These are phyloP conservation scores for Nicotiana obtusifolia DNA, from an alignment of 257 asterid genomes.

Conservation along the genomic window DNA sequence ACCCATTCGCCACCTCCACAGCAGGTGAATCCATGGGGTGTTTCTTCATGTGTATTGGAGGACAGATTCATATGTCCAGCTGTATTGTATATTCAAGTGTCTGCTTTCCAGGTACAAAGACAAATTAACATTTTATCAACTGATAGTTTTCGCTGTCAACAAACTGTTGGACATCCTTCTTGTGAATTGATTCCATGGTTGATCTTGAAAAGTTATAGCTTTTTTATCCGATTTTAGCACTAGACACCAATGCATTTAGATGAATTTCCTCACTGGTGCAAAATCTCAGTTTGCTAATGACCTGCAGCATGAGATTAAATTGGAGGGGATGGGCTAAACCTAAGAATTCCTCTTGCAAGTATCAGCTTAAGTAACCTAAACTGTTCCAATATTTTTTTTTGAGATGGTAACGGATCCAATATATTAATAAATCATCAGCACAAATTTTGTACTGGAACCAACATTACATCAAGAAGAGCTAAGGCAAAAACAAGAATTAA, in stretches of 20 bases:
- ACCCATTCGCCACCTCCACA: conserved; percentile 69
- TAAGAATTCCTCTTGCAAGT: not conserved
- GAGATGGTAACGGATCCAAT: too few relatives aligned
- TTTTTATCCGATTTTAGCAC: not conserved
- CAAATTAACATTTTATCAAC: not conserved
- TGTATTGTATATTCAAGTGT: conserved; percentile 77
- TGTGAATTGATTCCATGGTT: not conserved
- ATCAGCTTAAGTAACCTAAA: not conserved
- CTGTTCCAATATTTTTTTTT: not conserved
- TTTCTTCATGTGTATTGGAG: conserved; percentile 41
- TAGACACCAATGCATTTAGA: conserved; percentile 6
- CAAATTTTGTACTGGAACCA: too few relatives aligned
- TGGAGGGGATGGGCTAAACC: not conserved
- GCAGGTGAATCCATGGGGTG: conserved; percentile 34
- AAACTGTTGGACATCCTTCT: not conserved
- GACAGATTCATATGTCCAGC: conserved; percentile 82
- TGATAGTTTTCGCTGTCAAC: not conserved
- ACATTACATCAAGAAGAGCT: too few relatives aligned
- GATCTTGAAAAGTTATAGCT: not conserved
- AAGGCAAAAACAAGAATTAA: too few relatives aligned
- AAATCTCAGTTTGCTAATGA: conserved; percentile 3
- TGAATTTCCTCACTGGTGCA: conserved; percentile 2
- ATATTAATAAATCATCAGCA: too few relatives aligned
- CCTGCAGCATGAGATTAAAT: not conserved
- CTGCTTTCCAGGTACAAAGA: conserved; percentile 73